Evolutionary conservation across 164 flowering plant species (phyloP).

Genomic region (Chimonanthus praecox): DNA sequence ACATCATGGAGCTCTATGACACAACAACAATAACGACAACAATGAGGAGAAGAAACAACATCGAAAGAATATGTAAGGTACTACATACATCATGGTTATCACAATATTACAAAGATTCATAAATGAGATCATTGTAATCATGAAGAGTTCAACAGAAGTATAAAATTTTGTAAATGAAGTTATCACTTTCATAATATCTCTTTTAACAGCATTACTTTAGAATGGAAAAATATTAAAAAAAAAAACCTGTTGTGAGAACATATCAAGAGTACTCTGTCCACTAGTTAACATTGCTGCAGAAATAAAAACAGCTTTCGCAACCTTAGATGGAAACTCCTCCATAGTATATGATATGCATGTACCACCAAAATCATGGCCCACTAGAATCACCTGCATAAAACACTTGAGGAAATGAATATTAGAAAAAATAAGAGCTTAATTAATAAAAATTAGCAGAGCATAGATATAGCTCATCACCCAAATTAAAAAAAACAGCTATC

Average conservation of each 20-base stretch:
- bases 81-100: neutral
- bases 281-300: constrained; percentile 76
- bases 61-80: neutral
- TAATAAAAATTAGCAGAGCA: neutral
- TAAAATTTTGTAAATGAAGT: neutral
- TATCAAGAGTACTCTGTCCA: constrained; percentile 73
- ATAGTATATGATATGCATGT: constrained; percentile 79
- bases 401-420: neutral
- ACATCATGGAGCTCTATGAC: no score
- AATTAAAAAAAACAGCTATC: neutral
- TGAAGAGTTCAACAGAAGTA: neutral
- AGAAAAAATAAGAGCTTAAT: neutral
- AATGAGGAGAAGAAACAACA: no score
- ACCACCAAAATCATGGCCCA: constrained; percentile 96
- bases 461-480: neutral
- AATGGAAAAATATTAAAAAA: neutral
- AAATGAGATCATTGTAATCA: neutral
- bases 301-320: constrained; percentile 73
- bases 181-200: neutral
- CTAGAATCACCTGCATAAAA: constrained; percentile 74
- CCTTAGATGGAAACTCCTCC: constrained; percentile 69
- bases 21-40: no score
- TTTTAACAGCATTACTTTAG: neutral
- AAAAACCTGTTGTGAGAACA: constrained; percentile 66
- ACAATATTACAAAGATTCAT: no score